Conservation (phyloP, 2,329 filamentous ascomycete genomes). For the Nemania diffusa region DNA sequence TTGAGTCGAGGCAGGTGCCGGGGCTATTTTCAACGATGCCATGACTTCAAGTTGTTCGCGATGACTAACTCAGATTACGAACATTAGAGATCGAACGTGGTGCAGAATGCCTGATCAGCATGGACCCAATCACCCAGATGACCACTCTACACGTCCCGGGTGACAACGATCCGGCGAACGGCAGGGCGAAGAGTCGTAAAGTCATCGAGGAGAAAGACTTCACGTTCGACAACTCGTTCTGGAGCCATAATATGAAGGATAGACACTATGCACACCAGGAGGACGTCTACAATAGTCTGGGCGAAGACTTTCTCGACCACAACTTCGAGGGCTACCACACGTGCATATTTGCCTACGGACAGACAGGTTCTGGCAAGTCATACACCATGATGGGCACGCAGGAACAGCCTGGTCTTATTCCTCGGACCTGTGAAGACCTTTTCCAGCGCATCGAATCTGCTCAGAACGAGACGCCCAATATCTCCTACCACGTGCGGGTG, state of each 20-base stretch:
- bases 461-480: slow-evolving; percentile 83
- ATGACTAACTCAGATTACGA: slow-evolving; percentile 15
- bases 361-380: slow-evolving; percentile 96
- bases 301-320: slow-evolving; percentile 97
- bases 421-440: slow-evolving; percentile 92
- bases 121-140: slow-evolving; percentile 87
- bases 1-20: not conserved
- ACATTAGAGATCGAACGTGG: slow-evolving; percentile 79
- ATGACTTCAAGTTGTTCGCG: slow-evolving; percentile 24
- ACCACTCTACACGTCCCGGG: slow-evolving; percentile 82
- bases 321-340: slow-evolving; percentile 99
- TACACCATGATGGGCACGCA: slow-evolving; percentile 97
- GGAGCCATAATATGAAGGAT: slow-evolving; percentile 86
- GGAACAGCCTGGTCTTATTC: slow-evolving; percentile 90
- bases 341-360: slow-evolving; percentile 98
- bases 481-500: slow-evolving; percentile 96
- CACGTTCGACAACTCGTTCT: slow-evolving; percentile 98
- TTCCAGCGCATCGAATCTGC: slow-evolving; percentile 89
- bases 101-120: slow-evolving; percentile 86
- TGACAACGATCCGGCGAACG: slow-evolving; percentile 63
- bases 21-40: not conserved
- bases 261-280: slow-evolving; percentile 91
- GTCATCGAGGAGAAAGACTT: slow-evolving; percentile 88
- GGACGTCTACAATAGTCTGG: slow-evolving; percentile 92
- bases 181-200: slow-evolving; percentile 74